Percentiles rank a stretch among this genome's conserved stretches.
These are phyloP conservation scores for Aspergillus fumigatus DNA, from an alignment of 2,329 filamentous ascomycete genomes.

Conservation along the genomic window DNA sequence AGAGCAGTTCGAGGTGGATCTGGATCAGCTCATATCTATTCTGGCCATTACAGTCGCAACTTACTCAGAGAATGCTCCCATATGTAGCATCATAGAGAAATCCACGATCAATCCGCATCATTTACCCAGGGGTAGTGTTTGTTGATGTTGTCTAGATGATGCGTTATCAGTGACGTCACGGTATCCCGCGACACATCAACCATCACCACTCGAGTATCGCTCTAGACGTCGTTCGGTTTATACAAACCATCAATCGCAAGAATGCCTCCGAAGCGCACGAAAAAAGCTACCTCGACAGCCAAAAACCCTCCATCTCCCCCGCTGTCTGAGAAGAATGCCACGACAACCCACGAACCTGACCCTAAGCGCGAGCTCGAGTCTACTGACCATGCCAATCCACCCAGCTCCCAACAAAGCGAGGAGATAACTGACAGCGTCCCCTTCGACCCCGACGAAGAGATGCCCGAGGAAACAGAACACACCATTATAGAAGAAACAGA, in stretches of 20 bases:
- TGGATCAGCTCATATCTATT: no score
- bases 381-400: not conserved
- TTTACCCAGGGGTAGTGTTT: no score
- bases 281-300: not conserved
- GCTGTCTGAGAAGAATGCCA: slow-evolving; percentile 7
- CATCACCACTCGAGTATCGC: no score
- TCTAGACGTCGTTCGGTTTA: no score
- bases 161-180: no score
- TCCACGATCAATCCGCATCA: no score
- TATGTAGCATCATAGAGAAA: no score
- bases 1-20: no score
- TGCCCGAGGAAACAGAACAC: slow-evolving; percentile 13
- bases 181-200: no score
- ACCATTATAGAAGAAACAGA: slow-evolving; percentile 1
- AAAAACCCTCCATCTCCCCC: slow-evolving; percentile 7
- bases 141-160: no score
- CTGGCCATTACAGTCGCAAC: no score
- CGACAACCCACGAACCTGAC: not conserved
- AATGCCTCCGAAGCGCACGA: slow-evolving; percentile 5
- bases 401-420: not conserved
- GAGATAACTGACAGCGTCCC: slow-evolving; percentile 5
- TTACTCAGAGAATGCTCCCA: no score
- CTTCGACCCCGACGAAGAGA: slow-evolving; percentile 20
- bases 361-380: not conserved
- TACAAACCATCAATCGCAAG: not conserved